phyloP scores from a whole-genome alignment of 2,329 filamentous ascomycete genomes.

The Fusarium nanum region DNA sequence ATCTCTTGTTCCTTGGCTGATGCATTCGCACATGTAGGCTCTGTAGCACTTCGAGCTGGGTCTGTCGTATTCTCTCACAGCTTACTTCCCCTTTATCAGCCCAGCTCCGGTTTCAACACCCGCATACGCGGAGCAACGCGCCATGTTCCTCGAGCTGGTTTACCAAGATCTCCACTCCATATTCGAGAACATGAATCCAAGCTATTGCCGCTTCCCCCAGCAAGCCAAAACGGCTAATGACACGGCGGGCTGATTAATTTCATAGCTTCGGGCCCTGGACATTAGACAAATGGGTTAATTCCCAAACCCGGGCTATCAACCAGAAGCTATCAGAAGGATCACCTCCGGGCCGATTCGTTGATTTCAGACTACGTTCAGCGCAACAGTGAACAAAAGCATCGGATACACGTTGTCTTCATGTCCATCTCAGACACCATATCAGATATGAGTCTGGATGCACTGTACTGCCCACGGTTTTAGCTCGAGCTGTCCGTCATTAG shows the following conservation, averaged over 20 bases:
- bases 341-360: slow-evolving; percentile 15
- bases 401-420: not conserved
- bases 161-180: slow-evolving; percentile 7
- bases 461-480: not conserved
- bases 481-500: not conserved
- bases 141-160: slow-evolving; percentile 14
- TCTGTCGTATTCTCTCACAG: not conserved
- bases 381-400: not conserved
- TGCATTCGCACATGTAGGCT: not conserved
- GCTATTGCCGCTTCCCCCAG: not conserved
- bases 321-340: slow-evolving; percentile 9
- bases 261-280: slow-evolving; percentile 9
- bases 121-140: slow-evolving; percentile 1
- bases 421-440: not conserved
- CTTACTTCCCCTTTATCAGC: slow-evolving; percentile 1
- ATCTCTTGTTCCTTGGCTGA: slow-evolving; percentile 17
- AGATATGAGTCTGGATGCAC: not conserved
- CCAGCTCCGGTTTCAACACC: not conserved
- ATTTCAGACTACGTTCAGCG: not conserved
- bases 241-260: slow-evolving; percentile 11
- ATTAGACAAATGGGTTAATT: slow-evolving; percentile 8
- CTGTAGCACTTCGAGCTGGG: not conserved
- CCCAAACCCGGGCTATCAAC: not conserved
- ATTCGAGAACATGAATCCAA: slow-evolving; percentile 2
- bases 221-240: not conserved